Conservation (phyloP, 2,329 filamentous ascomycete genomes). For the Scedosporium minutisporum region DNA sequence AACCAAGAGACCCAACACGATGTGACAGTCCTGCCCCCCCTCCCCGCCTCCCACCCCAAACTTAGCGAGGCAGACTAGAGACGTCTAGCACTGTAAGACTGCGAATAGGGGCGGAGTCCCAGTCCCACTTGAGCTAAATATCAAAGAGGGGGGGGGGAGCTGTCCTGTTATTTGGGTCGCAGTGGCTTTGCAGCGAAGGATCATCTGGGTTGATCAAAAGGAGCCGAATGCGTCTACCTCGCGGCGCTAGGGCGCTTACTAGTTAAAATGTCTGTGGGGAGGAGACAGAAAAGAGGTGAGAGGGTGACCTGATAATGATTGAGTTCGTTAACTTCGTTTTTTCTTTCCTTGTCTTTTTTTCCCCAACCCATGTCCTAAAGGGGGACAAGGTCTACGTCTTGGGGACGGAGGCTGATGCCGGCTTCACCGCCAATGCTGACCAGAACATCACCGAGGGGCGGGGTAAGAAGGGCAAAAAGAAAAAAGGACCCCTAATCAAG, state of each 20-base stretch:
- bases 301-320: background rate
- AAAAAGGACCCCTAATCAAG: background rate
- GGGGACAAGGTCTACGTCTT: background rate
- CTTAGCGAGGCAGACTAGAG: background rate
- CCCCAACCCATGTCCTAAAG: too few species aligned
- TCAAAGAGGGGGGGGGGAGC: too few species aligned
- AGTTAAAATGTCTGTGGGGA: background rate
- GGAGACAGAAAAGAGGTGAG: background rate
- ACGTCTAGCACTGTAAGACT: background rate
- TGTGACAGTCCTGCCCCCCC: background rate
- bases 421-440: background rate
- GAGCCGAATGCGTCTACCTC: background rate
- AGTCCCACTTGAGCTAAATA: background rate
- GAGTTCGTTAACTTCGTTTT: too few species aligned
- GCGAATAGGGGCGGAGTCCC: background rate
- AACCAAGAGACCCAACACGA: too few species aligned
- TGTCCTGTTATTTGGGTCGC: too few species aligned
- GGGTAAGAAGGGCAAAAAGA: background rate
- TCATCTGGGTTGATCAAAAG: background rate
- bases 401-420: background rate
- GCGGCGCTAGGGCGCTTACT: background rate
- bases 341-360: too few species aligned
- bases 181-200: background rate
- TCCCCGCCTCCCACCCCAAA: background rate
- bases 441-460: background rate